A percentile compares a stretch with the other conserved stretches of the same genome.
These are phyloP conservation scores for Melanogaster broomeanus DNA, from an alignment of 768 basidiomycete species.

Conservation along the genomic window DNA sequence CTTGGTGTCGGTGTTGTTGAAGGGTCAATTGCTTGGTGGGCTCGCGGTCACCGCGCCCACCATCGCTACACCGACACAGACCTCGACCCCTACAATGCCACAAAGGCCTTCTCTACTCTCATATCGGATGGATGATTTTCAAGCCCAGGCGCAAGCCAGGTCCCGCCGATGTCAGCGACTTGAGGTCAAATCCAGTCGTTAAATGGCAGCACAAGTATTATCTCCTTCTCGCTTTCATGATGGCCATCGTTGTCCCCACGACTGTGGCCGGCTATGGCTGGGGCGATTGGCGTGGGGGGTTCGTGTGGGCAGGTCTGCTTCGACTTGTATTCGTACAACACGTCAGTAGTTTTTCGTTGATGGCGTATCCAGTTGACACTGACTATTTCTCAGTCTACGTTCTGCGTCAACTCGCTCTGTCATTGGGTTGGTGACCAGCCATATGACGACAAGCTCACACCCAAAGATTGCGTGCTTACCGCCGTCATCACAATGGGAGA, in stretches of 20 bases:
- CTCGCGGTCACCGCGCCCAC: slow-evolving; percentile 90
- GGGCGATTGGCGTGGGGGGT: slow-evolving; percentile 27
- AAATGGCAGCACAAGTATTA: slow-evolving; percentile 86
- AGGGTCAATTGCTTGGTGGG: slow-evolving; percentile 98
- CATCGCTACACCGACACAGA: slow-evolving; percentile 95
- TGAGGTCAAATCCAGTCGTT: slow-evolving; percentile 74
- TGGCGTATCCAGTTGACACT: not conserved
- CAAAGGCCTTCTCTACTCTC: slow-evolving; percentile 80
- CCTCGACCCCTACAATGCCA: slow-evolving; percentile 92
- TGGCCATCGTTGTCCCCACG: slow-evolving; percentile 72
- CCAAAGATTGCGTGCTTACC: no score
- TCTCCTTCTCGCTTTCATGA: slow-evolving; percentile 59
- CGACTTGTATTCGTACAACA: slow-evolving; percentile 80
- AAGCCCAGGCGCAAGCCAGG: slow-evolving; percentile 86
- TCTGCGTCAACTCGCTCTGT: slow-evolving; percentile 92
- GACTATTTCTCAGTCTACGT: slow-evolving; percentile 64
- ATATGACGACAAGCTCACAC: no score
- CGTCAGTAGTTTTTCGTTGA: slow-evolving; percentile 42
- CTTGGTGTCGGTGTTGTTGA: slow-evolving; percentile 88
- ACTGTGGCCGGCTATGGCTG: slow-evolving; percentile 14
- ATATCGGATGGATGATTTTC: slow-evolving; percentile 88
- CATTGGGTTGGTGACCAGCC: no score
- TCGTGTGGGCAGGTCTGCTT: slow-evolving; percentile 41
- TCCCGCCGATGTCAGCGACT: slow-evolving; percentile 81
- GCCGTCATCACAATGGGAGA: slow-evolving; percentile 85